Evolutionary conservation across 106 monocot species (phyloP), one percentile per base, ranked within the genome.

Genomic region (Chionographis japonica): DNA sequence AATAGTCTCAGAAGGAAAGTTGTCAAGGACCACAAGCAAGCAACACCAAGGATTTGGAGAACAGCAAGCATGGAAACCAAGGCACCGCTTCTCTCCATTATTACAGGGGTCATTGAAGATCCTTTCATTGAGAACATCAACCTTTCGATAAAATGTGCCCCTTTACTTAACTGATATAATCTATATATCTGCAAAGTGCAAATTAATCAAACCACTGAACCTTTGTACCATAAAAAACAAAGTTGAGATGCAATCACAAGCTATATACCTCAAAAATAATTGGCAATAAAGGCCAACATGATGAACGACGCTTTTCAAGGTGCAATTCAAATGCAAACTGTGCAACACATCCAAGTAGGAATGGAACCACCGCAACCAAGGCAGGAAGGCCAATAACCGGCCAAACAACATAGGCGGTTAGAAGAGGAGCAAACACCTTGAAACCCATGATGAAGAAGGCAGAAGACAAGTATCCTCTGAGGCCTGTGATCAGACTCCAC

Each of bases 281-380:
- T 38, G 87, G 83, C 49, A 91, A 17, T 19, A 91, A 51, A 18
- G 86, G 90, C 90, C 90, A 91, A 76, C 81, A 86, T n/a, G 90
- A 87, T 39, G 84, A 73, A 16, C 16, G 37, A 0, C 55, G 65
- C 4, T 40, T 70, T 0, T 73, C 42, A 17, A 91, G 87, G 27
- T 52, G 41, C 58, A 62, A 37, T 53, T 91, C 90, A 69, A 91
- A 84, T 56, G 55, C 77, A 61, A 76, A 84, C 51, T 91, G 90
- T 51, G 58, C 79, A 62, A 75, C 81, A 71, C 87, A 86, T 66
- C 90, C 87, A 53, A 87, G 63, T 13, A 91, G 66, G 72, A 87
- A 91, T 42, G 90, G 90, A 18, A 74, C 81, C 4, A 91, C 76
- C 13, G 84, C 63, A 68, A 91, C 61, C 14, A 68, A 63, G 3